Conservation (phyloP, 805 yeast genomes). For the Lachancea cidri region DNA sequence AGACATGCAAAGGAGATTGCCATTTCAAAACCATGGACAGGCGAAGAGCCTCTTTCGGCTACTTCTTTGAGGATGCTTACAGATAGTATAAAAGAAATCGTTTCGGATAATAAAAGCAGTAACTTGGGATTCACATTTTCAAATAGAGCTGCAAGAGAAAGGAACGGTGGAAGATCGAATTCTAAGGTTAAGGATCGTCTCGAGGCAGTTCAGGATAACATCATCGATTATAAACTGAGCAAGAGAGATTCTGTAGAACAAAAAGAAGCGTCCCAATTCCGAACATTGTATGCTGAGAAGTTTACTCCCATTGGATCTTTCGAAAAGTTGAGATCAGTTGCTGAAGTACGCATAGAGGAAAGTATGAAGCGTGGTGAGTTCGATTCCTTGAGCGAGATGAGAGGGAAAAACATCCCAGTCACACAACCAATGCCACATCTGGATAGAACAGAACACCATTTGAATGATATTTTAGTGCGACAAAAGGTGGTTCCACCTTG, state of each 20-base stretch:
- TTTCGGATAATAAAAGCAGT: conserved; percentile 3
- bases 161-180: conserved; percentile 21
- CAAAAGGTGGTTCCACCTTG: conserved; percentile 87
- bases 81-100: conserved; percentile 44
- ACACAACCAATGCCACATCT: conserved; percentile 48
- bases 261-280: conserved; percentile 45
- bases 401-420: conserved; percentile 56
- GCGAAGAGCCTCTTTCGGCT: conserved; percentile 45
- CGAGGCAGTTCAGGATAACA: conserved; percentile 56
- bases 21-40: conserved; percentile 52
- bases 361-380: conserved; percentile 70
- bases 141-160: conserved; percentile 13
- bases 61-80: conserved; percentile 49
- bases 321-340: conserved; percentile 53
- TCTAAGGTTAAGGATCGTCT: conserved; percentile 37
- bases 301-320: conserved; percentile 40
- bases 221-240: conserved; percentile 55
- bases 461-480: conserved; percentile 67
- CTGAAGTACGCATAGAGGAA: conserved; percentile 71
- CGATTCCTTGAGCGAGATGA: conserved; percentile 41
- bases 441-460: conserved; percentile 68
- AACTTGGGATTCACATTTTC: conserved; percentile 12
- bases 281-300: conserved; percentile 57
- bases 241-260: conserved; percentile 19
- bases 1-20: conserved; percentile 47